Evolutionary conservation across 306 rosid species (phyloP), one percentile per base, ranked within the genome.

Genomic region (Rosa persica): DNA sequence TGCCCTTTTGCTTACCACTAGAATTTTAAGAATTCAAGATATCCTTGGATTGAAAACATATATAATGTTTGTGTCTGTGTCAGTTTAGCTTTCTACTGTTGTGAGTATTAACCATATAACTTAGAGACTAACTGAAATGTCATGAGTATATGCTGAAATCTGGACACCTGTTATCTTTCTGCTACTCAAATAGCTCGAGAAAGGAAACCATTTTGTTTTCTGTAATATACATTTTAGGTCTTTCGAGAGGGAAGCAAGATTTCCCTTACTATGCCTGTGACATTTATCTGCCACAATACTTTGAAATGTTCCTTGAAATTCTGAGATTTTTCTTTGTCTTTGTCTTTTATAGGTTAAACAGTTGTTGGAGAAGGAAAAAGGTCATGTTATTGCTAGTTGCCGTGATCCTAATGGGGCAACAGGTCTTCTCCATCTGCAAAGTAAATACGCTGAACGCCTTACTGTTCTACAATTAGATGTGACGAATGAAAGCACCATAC

Each of bases 311-410:
- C 36, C 65, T 22, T 8, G 8, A 9, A 23, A 64, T 48, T 23
- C 39, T 34, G 55, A 30, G 16, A 52, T 15, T 47, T 58, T 61
- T 69, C 38, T 40, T 48, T 81, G 80, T 27, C 49, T 49, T 4
- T 75, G 36, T 62, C 67, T 38, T 47, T 38, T 78, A 19, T 81
- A 95, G 98, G 98, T 95, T 67, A 93, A 86, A 75, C 98, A 92
- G 80, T 67, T 95, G 76, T 79, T 95, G 47, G 96, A 92, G 83
- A 91, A 78, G 67, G 94, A 86, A 80, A 91, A 87, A 70, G 99
- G 90, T 48, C 87, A 86, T 81, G 98, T 91, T 81, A 68, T 92
- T 83, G 96, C 97, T 44, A 91, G 94, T 55, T 95, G 98, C 78
- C 99, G 98, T 25, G 83, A 89, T 82, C 99, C 99, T 73, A 75